Evolutionary conservation across 371 early-diverging fungal genomes (phyloP), one percentile per base, ranked within the genome.

Genomic region (Mortierella sp.): DNA sequence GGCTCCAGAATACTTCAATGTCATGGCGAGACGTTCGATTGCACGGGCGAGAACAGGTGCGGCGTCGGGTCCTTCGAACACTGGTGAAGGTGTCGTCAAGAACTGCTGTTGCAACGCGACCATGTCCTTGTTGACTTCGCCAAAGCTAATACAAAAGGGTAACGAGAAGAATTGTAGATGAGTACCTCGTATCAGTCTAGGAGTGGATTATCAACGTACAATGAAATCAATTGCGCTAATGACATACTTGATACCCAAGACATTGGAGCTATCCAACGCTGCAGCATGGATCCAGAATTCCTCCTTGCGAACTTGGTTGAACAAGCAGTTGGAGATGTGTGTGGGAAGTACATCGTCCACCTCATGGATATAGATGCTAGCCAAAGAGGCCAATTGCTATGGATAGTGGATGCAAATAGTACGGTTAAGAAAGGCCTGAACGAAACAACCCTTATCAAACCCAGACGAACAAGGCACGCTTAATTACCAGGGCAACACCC

Each of bases 321-420:
- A 87, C 22, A 89, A 69, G 58, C 86, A 85, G 28, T 81, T 78
- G n/a, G 84, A 69, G 27, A 88, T 80, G 55, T 86, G 85, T 19
- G 80, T 69, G 9, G 85, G 81, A 21, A 90, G 78, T 8, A 83
- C 80, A 78, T 90, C 88, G 68, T 90, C 90, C 57, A 90, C 67
- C 72, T 88, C 84, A 34, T 85, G 85, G 21, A 90, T 77, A 60
- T 85, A 86, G 16, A 86, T 74, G 22, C 86, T 85, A 0, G 87
- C 76, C 37, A 89, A 57, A 2, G 83, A 83, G 2, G 88, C 87
- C 17, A 90, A 76, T 76, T 88, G 87, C 85, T 73, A 55, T 17
- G n/a, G 17, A 5, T 41, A 14, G 5, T 17, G 14, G 21, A 22
- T 14, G 10, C 8, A 12, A 6, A 41, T 6, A 17, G 10, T 6